Evolutionary conservation across 2,329 filamentous ascomycete genomes (phyloP).

Genomic region (Ceratocystis eucalypticola): DNA sequence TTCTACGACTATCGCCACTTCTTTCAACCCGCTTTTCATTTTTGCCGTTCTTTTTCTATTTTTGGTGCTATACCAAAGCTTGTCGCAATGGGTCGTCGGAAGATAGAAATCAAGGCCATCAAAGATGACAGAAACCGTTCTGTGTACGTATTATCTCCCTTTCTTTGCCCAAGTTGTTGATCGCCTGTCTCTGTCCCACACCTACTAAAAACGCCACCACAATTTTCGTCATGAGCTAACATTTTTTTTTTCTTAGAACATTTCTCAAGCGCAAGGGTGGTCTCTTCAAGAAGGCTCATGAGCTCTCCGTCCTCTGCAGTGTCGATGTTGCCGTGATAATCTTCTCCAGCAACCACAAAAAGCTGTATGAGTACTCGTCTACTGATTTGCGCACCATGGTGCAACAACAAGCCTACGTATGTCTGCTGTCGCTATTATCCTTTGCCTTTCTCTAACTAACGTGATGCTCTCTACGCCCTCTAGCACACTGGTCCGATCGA

Average conservation of each 20-base stretch:
- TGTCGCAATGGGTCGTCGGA: constrained; percentile 73
- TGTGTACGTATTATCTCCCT: constrained; percentile 52
- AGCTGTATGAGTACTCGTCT: constrained; percentile 95
- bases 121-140: constrained; percentile 96
- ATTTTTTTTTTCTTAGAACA: constrained; percentile 44
- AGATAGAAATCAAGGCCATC: constrained; percentile 99
- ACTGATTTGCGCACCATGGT: constrained; percentile 85
- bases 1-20: constrained; percentile 6
- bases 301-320: constrained; percentile 92
- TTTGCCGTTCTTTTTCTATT: background rate
- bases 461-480: background rate
- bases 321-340: constrained; percentile 98
- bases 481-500: constrained; percentile 89
- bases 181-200: background rate
- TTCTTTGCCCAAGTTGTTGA: background rate
- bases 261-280: constrained; percentile 98
- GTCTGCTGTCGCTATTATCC: constrained; percentile 28
- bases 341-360: constrained; percentile 88
- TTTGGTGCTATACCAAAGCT: background rate
- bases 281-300: constrained; percentile 98
- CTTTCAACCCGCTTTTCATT: background rate
- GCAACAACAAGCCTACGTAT: constrained; percentile 76
- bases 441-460: constrained; percentile 19
- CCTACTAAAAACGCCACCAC: background rate
- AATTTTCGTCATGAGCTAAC: background rate